These are phyloP conservation scores for Jaapia argillacea DNA, from an alignment of 768 basidiomycete species.

Conservation along the genomic window DNA sequence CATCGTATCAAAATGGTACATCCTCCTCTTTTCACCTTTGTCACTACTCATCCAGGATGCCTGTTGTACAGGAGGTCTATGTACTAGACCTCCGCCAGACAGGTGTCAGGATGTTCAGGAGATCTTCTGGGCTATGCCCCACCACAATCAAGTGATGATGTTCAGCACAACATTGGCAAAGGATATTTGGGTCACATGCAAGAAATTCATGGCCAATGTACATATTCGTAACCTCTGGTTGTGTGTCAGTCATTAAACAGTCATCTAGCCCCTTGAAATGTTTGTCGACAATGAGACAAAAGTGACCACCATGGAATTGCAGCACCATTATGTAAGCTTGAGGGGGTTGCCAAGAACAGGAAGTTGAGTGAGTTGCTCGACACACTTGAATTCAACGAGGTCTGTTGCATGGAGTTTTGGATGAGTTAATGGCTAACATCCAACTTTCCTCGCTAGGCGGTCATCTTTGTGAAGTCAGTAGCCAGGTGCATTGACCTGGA, in stretches of 20 bases:
- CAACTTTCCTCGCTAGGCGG: constrained; percentile 56
- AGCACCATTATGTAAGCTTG: constrained; percentile 98
- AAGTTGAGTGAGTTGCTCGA: constrained; percentile 95
- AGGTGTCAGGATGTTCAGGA: constrained; percentile 99
- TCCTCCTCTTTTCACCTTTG: no score
- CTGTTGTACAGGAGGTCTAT: neutral
- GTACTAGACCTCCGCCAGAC: constrained; percentile 73
- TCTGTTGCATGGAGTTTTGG: constrained; percentile 18
- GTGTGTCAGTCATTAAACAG: constrained; percentile 2
- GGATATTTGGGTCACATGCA: constrained; percentile 95
- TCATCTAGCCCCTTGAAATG: constrained; percentile 85
- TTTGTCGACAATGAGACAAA: constrained; percentile 99
- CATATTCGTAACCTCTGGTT: constrained; percentile 21
- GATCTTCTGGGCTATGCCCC: constrained; percentile 97
- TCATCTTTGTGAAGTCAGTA: constrained; percentile 98
- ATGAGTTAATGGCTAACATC: neutral
- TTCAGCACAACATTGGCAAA: constrained; percentile 97
- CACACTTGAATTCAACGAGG: constrained; percentile 97
- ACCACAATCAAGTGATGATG: constrained; percentile 99
- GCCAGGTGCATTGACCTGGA: constrained; percentile 94
- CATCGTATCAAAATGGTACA: no score
- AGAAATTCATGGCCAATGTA: constrained; percentile 99
- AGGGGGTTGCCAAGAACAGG: constrained; percentile 92
- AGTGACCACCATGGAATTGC: constrained; percentile 91
- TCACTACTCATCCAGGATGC: no score